Base-by-base conservation (phyloP, 352 stramenopile species). In the Globisporangium paroecandrum region DNA sequence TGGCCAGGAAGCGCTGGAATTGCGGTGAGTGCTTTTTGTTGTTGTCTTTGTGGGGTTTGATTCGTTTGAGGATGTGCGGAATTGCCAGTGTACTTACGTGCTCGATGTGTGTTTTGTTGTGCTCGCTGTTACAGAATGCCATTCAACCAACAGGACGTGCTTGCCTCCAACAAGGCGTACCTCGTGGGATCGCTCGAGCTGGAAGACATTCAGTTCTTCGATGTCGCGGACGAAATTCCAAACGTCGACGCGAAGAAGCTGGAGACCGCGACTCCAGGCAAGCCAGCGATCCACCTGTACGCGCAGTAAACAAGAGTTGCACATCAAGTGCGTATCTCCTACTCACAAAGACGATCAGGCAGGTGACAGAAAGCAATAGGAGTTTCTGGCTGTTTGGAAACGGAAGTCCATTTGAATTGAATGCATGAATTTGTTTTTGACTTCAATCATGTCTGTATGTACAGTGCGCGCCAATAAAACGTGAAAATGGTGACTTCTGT, bases 121-220 rank as follows among this genome's bases (percentile, higher is more conserved):
- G 32, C 38, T 67, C 58, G 62, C 66, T 20, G 29, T 32, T 29
- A 47, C 53, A 96, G 87, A 65, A 95, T 98, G 77, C 93, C 96
- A 27, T 99, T 98, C 78, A 93, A 98, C 82, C 95, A 99, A 75
- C 91, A 93, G 79, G 82, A 83, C 10, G 94, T 98, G 70, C 81
- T 99, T 62, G 77, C 87, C 32, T 87, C 85, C 68, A 98, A 97
- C 83, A 88, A 97, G 72, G 69, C 89, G 53, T 99, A 98, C 79
- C 72, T 97, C 58, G 76, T 85, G 67, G 83, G 84, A 29, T 93
- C 85, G 74, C 83, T 99, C 18, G 90, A 98, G 64, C 75, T 99
- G 20, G 73, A 95, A 57, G 84, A 93, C 67, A 85, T 97, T 60
- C 74, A 90, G 72, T 94, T 96, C 74, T 94, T 84, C 64, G 90